Conservation (phyloP, 495 filamentous ascomycete species). For the Xylaria telfairii region DNA sequence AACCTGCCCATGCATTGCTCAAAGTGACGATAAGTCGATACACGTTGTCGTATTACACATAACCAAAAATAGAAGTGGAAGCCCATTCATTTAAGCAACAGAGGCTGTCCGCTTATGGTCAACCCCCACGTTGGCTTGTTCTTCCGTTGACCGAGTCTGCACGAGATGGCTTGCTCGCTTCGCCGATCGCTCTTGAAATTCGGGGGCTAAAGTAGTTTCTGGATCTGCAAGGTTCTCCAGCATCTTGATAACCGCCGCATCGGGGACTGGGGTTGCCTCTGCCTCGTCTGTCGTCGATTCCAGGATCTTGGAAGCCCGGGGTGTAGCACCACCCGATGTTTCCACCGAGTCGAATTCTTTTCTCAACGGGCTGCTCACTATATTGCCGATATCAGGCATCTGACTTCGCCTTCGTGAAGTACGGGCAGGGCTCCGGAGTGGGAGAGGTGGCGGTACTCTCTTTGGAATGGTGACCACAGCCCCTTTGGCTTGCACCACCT, state of each 20-base stretch:
- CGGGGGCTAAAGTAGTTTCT: constrained; percentile 2
- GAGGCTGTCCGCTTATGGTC: constrained; percentile 29
- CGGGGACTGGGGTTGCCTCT: neutral
- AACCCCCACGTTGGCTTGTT: constrained; percentile 24
- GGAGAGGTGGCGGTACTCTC: constrained; percentile 68
- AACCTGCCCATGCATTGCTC: constrained; percentile 21
- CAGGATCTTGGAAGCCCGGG: constrained; percentile 26
- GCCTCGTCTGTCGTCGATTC: constrained; percentile 16
- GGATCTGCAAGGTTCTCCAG: neutral
- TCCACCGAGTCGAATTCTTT: constrained; percentile 38
- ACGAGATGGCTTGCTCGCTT: constrained; percentile 16
- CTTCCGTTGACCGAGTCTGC: constrained; percentile 16
- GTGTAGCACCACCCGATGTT: constrained; percentile 28
- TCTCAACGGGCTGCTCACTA: constrained; percentile 38
- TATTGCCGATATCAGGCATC: constrained; percentile 33
- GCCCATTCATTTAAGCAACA: constrained; percentile 24
- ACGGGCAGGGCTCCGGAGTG: constrained; percentile 63
- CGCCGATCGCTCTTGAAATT: constrained; percentile 21
- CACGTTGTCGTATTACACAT: constrained; percentile 17
- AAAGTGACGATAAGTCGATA: constrained; percentile 24
- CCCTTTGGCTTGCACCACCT: constrained; percentile 57
- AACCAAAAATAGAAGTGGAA: neutral
- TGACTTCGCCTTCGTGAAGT: constrained; percentile 48
- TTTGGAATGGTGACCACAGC: constrained; percentile 76
- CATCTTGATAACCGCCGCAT: neutral